These are phyloP conservation scores for Penicillium atrosanguineum DNA, from an alignment of 495 filamentous ascomycete species.

Conservation along the genomic window DNA sequence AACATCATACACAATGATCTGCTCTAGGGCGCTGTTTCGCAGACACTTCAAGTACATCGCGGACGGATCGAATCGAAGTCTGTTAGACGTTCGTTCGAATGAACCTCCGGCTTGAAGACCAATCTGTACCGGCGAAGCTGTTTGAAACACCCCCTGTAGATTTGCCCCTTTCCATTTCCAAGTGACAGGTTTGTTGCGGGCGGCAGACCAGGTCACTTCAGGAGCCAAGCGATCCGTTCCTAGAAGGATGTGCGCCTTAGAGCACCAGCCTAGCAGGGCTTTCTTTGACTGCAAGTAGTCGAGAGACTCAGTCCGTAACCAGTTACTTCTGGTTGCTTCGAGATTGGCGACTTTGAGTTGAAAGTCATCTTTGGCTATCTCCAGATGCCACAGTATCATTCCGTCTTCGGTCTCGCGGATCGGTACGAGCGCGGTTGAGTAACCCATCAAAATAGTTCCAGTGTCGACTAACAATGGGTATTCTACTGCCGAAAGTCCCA, in stretches of 20 bases:
- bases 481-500: conserved; percentile 4
- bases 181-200: conserved; percentile 1
- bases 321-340: neutral
- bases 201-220: conserved; percentile 8
- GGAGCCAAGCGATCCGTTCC: conserved; percentile 1
- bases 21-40: neutral
- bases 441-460: conserved; percentile 4
- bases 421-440: conserved; percentile 2
- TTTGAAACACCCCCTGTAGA: conserved; percentile 5
- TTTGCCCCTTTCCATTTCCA: conserved; percentile 10
- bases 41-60: conserved; percentile 11
- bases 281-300: conserved; percentile 3
- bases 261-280: conserved; percentile 11
- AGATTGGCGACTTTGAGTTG: conserved; percentile 3
- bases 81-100: neutral
- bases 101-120: conserved; percentile 1
- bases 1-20: conserved; percentile 12
- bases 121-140: conserved; percentile 6
- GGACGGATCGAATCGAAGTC: conserved; percentile 1
- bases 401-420: neutral
- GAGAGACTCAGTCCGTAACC: neutral
- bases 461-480: conserved; percentile 1
- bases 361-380: neutral
- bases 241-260: conserved; percentile 1
- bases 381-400: conserved; percentile 9